phyloP scores from a whole-genome alignment of 352 stramenopile species.

The Phytophthora niederhauseri region DNA sequence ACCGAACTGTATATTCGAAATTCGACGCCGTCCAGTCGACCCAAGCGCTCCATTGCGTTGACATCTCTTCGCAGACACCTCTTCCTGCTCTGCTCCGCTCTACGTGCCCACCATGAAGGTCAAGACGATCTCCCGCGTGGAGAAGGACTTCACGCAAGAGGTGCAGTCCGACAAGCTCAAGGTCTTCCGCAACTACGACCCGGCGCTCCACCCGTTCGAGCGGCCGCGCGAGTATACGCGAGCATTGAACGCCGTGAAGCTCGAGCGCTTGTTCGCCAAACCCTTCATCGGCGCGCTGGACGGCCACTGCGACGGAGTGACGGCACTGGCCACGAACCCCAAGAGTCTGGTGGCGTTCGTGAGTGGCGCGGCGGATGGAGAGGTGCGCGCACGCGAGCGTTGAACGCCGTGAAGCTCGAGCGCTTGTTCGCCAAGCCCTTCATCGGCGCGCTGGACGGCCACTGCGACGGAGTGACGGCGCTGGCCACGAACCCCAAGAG shows the following conservation, averaged over 20 bases:
- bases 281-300: conserved; percentile 98
- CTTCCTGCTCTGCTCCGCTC: background rate
- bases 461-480: conserved; percentile 96
- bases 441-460: conserved; percentile 96
- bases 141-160: conserved; percentile 95
- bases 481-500: conserved; percentile 92
- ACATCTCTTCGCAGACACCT: conserved; percentile 21
- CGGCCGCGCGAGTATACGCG: conserved; percentile 95
- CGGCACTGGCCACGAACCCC: conserved; percentile 90
- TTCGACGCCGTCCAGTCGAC: conserved; percentile 36
- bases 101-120: conserved; percentile 94
- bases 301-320: conserved; percentile 97
- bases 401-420: conserved; percentile 98
- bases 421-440: conserved; percentile 99
- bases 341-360: conserved; percentile 91
- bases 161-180: conserved; percentile 94
- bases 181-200: conserved; percentile 97
- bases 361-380: conserved; percentile 92
- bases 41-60: conserved; percentile 25
- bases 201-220: conserved; percentile 94
- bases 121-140: conserved; percentile 97
- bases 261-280: conserved; percentile 99
- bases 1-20: background rate
- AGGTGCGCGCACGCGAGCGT: conserved; percentile 94
- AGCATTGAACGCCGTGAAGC: conserved; percentile 97